Evolutionary conservation across 805 yeast species (phyloP).

Genomic region (Kodamaea laetipori): DNA sequence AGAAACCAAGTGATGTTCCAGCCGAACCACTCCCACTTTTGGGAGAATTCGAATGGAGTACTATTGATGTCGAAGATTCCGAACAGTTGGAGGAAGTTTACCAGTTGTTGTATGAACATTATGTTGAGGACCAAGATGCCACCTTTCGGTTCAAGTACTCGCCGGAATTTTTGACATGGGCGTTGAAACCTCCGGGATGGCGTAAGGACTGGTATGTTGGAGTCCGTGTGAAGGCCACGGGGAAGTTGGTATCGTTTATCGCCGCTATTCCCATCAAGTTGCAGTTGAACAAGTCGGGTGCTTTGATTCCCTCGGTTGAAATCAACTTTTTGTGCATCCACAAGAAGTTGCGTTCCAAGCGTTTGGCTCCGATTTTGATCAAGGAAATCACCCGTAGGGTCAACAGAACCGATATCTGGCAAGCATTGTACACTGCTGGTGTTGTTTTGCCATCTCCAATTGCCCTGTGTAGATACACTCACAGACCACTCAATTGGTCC

Average conservation of each 20-base stretch:
- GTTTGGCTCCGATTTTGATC: constrained; percentile 91
- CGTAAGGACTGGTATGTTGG: constrained; percentile 87
- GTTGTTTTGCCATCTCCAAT: constrained; percentile 90
- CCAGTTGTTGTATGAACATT: constrained; percentile 78
- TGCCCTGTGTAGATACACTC: constrained; percentile 84
- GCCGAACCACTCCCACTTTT: constrained; percentile 69
- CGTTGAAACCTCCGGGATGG: constrained; percentile 93
- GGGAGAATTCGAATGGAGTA: constrained; percentile 86
- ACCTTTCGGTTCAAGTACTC: constrained; percentile 90
- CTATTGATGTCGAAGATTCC: constrained; percentile 59
- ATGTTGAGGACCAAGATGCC: constrained; percentile 93
- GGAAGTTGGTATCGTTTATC: constrained; percentile 86
- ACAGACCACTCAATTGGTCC: constrained; percentile 91
- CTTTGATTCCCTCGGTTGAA: constrained; percentile 66
- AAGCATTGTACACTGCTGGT: constrained; percentile 94
- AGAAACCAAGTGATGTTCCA: constrained; percentile 73
- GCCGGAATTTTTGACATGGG: constrained; percentile 85
- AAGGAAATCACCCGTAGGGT: constrained; percentile 94
- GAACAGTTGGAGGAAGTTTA: constrained; percentile 75
- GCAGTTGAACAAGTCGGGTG: constrained; percentile 53
- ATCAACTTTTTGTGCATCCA: constrained; percentile 94
- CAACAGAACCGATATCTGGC: constrained; percentile 84
- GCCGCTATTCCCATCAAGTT: constrained; percentile 83
- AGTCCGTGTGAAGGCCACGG: constrained; percentile 76
- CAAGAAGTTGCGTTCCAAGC: constrained; percentile 88